Conservation (phyloP, 371 early-diverging fungal species). For the Mortierella sp. region DNA sequence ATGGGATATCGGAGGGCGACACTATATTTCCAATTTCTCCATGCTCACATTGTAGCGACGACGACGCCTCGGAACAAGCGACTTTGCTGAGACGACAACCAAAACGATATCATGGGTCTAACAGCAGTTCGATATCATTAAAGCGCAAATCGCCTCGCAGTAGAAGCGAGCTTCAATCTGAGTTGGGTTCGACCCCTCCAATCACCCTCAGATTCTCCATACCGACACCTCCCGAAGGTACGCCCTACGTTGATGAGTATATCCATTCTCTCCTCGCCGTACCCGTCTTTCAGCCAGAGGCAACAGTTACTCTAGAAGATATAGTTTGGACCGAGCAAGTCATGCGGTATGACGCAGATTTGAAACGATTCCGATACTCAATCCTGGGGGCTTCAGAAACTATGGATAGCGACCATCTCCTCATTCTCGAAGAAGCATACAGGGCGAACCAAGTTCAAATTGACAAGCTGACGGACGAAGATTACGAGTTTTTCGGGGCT, state of each 20-base stretch:
- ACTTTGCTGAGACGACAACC: too few relatives aligned
- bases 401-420: background rate
- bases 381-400: background rate
- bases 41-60: too few relatives aligned
- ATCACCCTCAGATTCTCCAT: too few relatives aligned
- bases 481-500: conserved; percentile 10
- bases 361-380: background rate
- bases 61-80: too few relatives aligned
- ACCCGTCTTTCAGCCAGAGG: background rate
- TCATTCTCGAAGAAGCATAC: conserved; percentile 1
- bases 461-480: conserved; percentile 6
- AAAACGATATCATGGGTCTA: too few relatives aligned
- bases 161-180: too few relatives aligned
- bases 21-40: too few relatives aligned
- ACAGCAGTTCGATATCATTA: too few relatives aligned
- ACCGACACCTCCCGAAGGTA: background rate
- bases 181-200: too few relatives aligned
- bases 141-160: too few relatives aligned
- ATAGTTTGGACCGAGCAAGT: background rate
- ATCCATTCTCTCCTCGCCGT: background rate
- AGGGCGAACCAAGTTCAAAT: background rate
- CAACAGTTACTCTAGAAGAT: background rate
- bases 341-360: background rate
- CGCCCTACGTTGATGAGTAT: background rate
- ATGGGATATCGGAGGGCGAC: too few relatives aligned